Evolutionary conservation across 1,139 yeast species (phyloP).

Genomic region (Eremothecium coryli): DNA sequence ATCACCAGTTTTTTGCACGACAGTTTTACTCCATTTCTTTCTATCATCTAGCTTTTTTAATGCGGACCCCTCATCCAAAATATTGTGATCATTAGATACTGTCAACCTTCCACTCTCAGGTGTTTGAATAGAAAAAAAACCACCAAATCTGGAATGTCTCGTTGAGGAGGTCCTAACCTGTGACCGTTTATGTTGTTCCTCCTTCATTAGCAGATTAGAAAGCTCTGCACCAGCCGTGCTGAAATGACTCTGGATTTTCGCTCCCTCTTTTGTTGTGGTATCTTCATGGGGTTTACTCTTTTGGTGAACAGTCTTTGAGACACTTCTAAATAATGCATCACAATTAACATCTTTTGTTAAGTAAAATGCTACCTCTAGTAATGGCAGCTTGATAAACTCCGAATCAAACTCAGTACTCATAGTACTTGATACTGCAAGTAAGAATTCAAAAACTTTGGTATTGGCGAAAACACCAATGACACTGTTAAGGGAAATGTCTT

Average conservation of each 20-base stretch:
- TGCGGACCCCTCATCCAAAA: conserved; percentile 40
- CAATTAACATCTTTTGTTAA: conserved; percentile 49
- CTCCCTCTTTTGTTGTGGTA: background rate
- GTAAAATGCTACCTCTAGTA: conserved; percentile 63
- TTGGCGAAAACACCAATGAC: conserved; percentile 50
- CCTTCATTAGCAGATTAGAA: conserved; percentile 48
- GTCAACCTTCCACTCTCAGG: conserved; percentile 50
- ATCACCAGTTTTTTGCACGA: conserved; percentile 37
- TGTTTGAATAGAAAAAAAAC: conserved; percentile 62
- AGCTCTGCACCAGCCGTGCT: conserved; percentile 38
- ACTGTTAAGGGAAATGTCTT: conserved; percentile 59
- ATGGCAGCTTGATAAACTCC: conserved; percentile 48
- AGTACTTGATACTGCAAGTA: conserved; percentile 60
- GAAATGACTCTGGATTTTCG: background rate
- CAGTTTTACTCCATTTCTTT: conserved; percentile 54
- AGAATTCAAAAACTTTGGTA: conserved; percentile 63
- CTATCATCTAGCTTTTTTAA: conserved; percentile 54
- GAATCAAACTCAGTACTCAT: conserved; percentile 57
- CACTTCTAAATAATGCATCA: conserved; percentile 10
- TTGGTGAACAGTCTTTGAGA: conserved; percentile 1
- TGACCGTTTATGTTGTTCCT: conserved; percentile 42
- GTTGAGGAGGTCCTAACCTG: conserved; percentile 50
- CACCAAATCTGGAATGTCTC: conserved; percentile 88
- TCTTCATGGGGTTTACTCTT: background rate
- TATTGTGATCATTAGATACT: conserved; percentile 69